Base-by-base conservation (phyloP, 345 rosid species). In the Trapa incisa region DNA sequence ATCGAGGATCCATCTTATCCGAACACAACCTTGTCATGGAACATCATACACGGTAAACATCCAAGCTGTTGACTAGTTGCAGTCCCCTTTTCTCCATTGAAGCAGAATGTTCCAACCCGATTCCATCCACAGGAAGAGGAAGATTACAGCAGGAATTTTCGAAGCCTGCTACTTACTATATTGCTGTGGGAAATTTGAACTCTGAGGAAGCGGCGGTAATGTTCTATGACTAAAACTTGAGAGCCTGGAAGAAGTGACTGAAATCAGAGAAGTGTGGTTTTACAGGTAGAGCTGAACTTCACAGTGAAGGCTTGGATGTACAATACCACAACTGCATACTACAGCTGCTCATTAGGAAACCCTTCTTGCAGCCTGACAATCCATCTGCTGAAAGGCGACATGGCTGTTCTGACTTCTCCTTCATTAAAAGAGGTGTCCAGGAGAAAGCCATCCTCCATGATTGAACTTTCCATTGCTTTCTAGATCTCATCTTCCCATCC, bases 11-110 rank as follows among this genome's bases (percentile, higher is more conserved):
- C 86, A 52, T 82, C 92, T 16, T 72, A 81, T 70, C 82, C 89
- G 22, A 81, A 77, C 65, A 50, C 80, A 75, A 82, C 85, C 68
- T 70, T 86, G 68, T 86, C 91, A 8, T 82, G 89, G 87, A 81
- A 81, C 67, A 81, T 84, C 16, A 78, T 86, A 13, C 0, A 69
- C 38, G 89, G 89, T 84, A 71, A 54, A 57, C 57, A 17, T 17
- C 32, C 17, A 16, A 16, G 16, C 17, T 52, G 6, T 52, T 22
- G 29, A 22, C 29, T 17, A 52, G 57, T 2, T 41, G 43, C 22
- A 16, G 6, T 6, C 5, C 6, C 57, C 7, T 52, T 52, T 52
- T 52, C 57, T 52, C 22, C 57, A 3, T 52, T 52, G 37, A 50
- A 64, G 41, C 16, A 41, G 15, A 41, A 39, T 22, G 47, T 53